phyloP scores from a whole-genome alignment of 2,329 filamentous ascomycete genomes.

The Fusarium multiceps region DNA sequence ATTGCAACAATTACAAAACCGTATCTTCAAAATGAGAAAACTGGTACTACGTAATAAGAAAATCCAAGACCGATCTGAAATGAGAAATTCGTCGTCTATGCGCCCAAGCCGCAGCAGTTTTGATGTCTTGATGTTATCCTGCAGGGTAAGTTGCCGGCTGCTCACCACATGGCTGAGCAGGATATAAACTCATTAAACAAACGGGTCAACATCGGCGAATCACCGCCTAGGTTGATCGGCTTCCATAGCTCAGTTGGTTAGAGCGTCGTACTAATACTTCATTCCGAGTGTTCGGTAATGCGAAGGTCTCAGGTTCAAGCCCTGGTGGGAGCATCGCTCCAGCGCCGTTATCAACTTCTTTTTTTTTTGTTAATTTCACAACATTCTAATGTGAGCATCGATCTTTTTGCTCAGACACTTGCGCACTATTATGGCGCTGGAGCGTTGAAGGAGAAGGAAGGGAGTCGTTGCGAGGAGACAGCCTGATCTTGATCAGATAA shows the following conservation, averaged over 20 bases:
- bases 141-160: background rate
- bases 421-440: background rate
- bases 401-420: background rate
- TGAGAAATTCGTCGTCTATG: background rate
- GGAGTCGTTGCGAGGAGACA: background rate
- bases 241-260: conserved; percentile 49
- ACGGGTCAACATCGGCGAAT: background rate
- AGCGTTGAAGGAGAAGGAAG: background rate
- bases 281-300: conserved; percentile 37
- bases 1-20: background rate
- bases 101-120: background rate
- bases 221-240: conserved; percentile 33
- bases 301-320: conserved; percentile 48
- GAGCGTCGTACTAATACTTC: conserved; percentile 48
- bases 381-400: background rate
- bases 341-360: conserved; percentile 27
- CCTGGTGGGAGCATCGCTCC: conserved; percentile 45
- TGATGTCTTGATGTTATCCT: background rate
- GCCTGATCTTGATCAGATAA: conserved; percentile 33
- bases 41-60: background rate
- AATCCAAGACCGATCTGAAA: background rate
- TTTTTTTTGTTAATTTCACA: background rate
- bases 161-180: rapidly evolving
- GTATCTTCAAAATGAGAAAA: too few species aligned
- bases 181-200: too few species aligned